Evolutionary conservation across 371 early-diverging fungal genomes (phyloP), one percentile per base, ranked within the genome.

Genomic region (Mucor racemosus): DNA sequence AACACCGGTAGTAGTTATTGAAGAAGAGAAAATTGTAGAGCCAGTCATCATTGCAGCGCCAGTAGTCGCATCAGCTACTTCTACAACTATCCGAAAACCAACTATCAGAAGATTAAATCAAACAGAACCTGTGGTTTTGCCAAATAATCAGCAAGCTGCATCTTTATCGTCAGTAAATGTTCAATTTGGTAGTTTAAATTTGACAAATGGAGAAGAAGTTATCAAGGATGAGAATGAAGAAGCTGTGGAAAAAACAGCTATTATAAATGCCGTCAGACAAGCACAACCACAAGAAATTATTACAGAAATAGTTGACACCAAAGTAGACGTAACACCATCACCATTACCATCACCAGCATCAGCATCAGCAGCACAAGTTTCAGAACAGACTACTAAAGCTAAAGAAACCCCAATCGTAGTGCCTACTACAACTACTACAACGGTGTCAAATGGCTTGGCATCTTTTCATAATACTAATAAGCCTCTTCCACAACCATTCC

Each of bases 161-260:
- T 19, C 38, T 21, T 17, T 66, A 11, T 36, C 60, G 13, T 31
- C 65, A 21, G 57, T 73, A 10, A 60, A 66, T 66, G 73, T 73
- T 4, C 73, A 66, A n/a, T 73, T 73, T 66, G 73, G 73, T n/a
- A 73, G 67, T 13, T 48, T 73, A 7, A 68, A 53, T n/a, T 39
- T 73, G 14, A 38, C 50, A 0, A 58, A 60, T 39, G 68, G 59
- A 35, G 65, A 70, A 13, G 62, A 70, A 19, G 57, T 13, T 8
- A 39, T 8, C 48, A 65, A 21, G 10, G 53, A 53, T 14, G 53
- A 53, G 31, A 53, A 53, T 13, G 41, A 61, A n/a, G 42, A 26
- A 44, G 40, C 50, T 7, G 58, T 56, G 8, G 36, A 35, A 15
- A 17, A 56, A 36, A 35, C 56, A 56, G 56, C 56, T 7, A 56